Base-by-base conservation (phyloP, 2,329 filamentous ascomycete species). In the Penicillium sp. region DNA sequence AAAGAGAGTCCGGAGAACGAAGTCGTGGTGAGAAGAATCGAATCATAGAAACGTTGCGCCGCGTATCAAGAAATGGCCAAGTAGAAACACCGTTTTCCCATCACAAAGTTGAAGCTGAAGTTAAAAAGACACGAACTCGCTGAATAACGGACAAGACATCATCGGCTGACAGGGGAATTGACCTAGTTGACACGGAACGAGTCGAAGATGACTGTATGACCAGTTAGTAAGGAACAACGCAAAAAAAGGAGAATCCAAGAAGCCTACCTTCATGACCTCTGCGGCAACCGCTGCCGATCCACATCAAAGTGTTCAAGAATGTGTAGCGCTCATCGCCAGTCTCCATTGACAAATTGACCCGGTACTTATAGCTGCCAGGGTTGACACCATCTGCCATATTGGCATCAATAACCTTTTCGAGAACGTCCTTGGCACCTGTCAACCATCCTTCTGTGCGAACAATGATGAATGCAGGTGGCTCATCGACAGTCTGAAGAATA, bases 401-500 rank as follows among this genome's bases (percentile, higher is more conserved):
- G 3, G 76, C 69, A 53, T 80, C 77, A 43, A 71, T 70, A 25
- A 80, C 69, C 61, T 79, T 79, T 55, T 80, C 78, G 47, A 80
- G 65, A 19, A 80, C 71, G 12, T 80, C 78, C 57, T 77, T 78
- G 28, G 77, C 70, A 7, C 78, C 78, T 0, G 77, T 79, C 46
- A 79, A 67, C 78, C 78, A 80, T 49, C 78, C 78, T 36, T 73
- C 73, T 46, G 74, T 74, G 58, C 74, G 77, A 37, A 79, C 77
- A 16, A 75, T 72, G 44, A 80, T 79, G 59, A 74, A 80, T 12
- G 78, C 78, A 1, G 78, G 75, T 4, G 76, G 77, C n/a, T 80
- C 78, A 61, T 80, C 78, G 19, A 75, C 74, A 35, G 78, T 80
- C 60, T 80, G 78, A n/a, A 80, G 72, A 36, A 80, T 71, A 61